Percentiles rank a stretch among this genome's conserved stretches.
These are phyloP conservation scores for Talaromyces nanjingensis DNA, from an alignment of 495 filamentous ascomycete species.

Conservation along the genomic window DNA sequence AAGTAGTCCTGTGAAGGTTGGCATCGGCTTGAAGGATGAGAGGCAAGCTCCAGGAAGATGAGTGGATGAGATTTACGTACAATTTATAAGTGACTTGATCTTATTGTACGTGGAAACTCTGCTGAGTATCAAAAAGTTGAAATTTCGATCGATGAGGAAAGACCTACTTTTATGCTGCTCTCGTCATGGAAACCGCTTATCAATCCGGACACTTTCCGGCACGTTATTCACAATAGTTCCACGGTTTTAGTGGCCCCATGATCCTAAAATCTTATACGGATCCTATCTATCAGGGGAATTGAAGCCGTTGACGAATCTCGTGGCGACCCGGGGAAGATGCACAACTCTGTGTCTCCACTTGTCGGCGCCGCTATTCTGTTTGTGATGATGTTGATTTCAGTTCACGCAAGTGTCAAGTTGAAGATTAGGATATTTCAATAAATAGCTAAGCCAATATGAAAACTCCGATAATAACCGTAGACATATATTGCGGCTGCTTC, in stretches of 20 bases:
- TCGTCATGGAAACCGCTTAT: neutral
- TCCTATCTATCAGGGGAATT: neutral
- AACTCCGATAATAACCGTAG: neutral
- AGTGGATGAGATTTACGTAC: too few relatives aligned
- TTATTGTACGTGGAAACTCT: neutral
- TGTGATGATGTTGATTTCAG: neutral
- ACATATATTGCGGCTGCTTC: neutral
- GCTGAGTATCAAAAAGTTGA: neutral
- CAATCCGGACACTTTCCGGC: neutral
- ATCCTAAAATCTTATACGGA: neutral
- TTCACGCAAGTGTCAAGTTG: neutral
- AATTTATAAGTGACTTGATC: neutral
- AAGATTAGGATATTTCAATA: neutral
- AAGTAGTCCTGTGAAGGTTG: neutral
- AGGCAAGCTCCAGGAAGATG: too few relatives aligned
- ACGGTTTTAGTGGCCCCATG: neutral
- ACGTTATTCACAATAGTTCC: neutral
- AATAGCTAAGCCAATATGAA: neutral
- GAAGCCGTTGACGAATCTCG: neutral
- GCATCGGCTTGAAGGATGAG: too few relatives aligned
- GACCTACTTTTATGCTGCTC: neutral
- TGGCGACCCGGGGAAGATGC: neutral
- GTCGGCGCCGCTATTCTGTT: conserved; percentile 1
- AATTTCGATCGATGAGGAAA: neutral
- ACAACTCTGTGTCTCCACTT: neutral